phyloP scores from a whole-genome alignment of 2,329 filamentous ascomycete genomes.

The Venturiaceae sp. region DNA sequence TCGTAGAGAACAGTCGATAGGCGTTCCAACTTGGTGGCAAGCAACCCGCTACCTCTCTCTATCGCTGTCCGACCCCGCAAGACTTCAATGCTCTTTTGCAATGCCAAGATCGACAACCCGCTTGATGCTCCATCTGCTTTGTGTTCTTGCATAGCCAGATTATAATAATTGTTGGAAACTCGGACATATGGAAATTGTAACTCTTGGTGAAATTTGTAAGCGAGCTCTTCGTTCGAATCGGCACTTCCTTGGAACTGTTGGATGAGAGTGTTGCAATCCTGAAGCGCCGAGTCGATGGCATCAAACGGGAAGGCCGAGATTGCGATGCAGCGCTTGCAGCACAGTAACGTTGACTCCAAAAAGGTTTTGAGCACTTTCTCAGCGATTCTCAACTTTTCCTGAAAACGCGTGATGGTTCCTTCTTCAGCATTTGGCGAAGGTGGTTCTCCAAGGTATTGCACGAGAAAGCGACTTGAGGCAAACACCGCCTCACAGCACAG shows the following conservation, averaged over 20 bases:
- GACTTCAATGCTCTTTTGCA: conserved; percentile 55
- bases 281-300: conserved; percentile 20
- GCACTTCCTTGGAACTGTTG: conserved; percentile 16
- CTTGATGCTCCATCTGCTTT: conserved; percentile 33
- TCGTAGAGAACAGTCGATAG: conserved; percentile 52
- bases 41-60: conserved; percentile 51
- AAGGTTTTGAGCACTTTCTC: conserved; percentile 22
- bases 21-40: conserved; percentile 56
- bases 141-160: conserved; percentile 45
- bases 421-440: conserved; percentile 13
- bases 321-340: conserved; percentile 19
- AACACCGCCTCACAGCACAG: conserved; percentile 2
- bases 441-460: neutral
- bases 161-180: conserved; percentile 63
- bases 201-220: neutral
- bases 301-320: conserved; percentile 18
- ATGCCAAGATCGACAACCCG: conserved; percentile 42
- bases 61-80: conserved; percentile 43
- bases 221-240: neutral
- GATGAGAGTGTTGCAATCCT: conserved; percentile 21
- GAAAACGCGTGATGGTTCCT: conserved; percentile 13
- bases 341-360: conserved; percentile 23
- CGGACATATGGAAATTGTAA: conserved; percentile 39
- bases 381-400: conserved; percentile 14
- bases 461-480: neutral